Percentiles rank a stretch among this genome's conserved stretches.
These are phyloP conservation scores for Fraxinus xanthoxyloides DNA, from an alignment of 305 asterid genomes.

Conservation along the genomic window DNA sequence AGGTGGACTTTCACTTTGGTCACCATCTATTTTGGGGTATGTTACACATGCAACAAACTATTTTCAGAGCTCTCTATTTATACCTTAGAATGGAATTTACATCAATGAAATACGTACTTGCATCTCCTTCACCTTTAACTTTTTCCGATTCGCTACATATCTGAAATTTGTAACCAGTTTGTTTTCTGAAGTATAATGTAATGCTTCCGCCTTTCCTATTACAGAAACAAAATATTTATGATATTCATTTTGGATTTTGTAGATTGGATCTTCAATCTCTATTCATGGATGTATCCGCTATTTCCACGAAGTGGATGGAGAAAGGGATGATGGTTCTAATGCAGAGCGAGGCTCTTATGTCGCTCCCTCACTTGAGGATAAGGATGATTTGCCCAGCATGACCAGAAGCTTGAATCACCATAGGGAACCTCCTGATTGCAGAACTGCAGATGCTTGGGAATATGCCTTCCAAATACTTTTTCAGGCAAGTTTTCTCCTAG, in stretches of 20 bases:
- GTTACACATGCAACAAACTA: slow-evolving; percentile 26
- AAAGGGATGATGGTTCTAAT: slow-evolving; percentile 33
- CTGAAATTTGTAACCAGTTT: background rate
- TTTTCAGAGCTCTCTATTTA: slow-evolving; percentile 19
- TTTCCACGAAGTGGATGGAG: slow-evolving; percentile 27
- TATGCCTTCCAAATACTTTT: slow-evolving; percentile 66
- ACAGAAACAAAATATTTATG: slow-evolving; percentile 5
- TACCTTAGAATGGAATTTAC: background rate
- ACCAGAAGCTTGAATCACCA: slow-evolving; percentile 29
- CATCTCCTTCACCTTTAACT: background rate
- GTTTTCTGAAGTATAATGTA: background rate
- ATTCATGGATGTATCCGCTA: slow-evolving; percentile 47
- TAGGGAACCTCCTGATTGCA: slow-evolving; percentile 32
- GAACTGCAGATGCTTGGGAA: slow-evolving; percentile 60
- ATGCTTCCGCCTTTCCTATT: background rate
- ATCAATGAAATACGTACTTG: background rate
- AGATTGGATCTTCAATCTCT: slow-evolving; percentile 67
- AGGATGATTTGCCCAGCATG: slow-evolving; percentile 22
- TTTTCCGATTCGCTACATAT: background rate
- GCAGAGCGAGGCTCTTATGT: slow-evolving; percentile 46
- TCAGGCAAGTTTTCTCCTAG: slow-evolving; percentile 51
- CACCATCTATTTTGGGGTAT: slow-evolving; percentile 84
- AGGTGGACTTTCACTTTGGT: slow-evolving; percentile 93
- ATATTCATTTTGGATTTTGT: slow-evolving; percentile 27
- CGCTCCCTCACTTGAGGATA: slow-evolving; percentile 41